Evolutionary conservation across 2,329 filamentous ascomycete species (phyloP), one percentile per base, ranked within the genome.

Genomic region (Pseudocercospora musae): DNA sequence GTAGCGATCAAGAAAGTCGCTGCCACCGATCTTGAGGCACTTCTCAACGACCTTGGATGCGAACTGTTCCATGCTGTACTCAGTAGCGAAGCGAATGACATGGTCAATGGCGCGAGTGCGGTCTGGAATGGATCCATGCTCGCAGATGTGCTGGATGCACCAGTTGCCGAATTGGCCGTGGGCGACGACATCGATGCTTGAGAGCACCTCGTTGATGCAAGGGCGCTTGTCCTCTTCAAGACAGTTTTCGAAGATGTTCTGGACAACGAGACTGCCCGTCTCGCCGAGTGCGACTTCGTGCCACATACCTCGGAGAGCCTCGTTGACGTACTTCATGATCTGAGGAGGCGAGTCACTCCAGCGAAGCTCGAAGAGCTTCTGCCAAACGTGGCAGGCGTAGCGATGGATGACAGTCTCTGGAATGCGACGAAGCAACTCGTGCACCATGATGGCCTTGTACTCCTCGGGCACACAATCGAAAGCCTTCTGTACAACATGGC

Each of bases 221-320:
- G 93, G 93, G 63, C 96, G 92, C 93, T 99, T 99, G 80, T 99
- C 95, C 72, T 98, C 94, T 74, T 99, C 96, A 29, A 98, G 85
- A 73, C 95, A 99, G 73, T 99, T 99, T 80, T 99, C 95, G 76
- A 99, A 99, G 74, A 99, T 99, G 76, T 99, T 99, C 78, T 99
- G 95, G 54, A 99, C 96, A 50, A 99, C 95, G 70, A 99, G 83
- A 76, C 95, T 99, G 64, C 95, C 95, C 10, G 96, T 99, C 81
- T 99, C 95, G 37, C 95, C 95, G 57, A 98, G 82, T 21, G 96
- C 96, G 66, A 99, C 95, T 73, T 99, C 94, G 73, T 98, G 93
- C 95, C 95, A 99, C 92, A 98, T 98, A 63, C 94, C 94, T 62
- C 87, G 86, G 59, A 99, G 85, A 63, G 95, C 90, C 70, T 98